These are phyloP conservation scores for Kwoniella bestiolae DNA, from an alignment of 768 basidiomycete species.

Conservation along the genomic window DNA sequence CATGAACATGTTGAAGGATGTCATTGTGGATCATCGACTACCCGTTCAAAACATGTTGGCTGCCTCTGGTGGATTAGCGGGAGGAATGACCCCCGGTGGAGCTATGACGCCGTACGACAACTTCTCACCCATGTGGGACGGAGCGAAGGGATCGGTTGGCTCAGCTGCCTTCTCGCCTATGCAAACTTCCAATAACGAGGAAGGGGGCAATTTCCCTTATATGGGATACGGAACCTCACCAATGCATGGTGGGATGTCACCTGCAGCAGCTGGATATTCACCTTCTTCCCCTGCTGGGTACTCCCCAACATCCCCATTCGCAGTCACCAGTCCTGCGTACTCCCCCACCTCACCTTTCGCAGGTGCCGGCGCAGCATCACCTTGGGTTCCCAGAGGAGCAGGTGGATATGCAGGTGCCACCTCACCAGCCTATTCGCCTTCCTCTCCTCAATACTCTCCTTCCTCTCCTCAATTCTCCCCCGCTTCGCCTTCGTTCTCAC, in stretches of 20 bases:
- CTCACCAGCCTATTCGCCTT: constrained; percentile 51
- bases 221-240: constrained; percentile 82
- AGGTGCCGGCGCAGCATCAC: constrained; percentile 80
- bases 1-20: constrained; percentile 97
- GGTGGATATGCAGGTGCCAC: constrained; percentile 61
- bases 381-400: constrained; percentile 82
- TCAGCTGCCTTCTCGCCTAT: constrained; percentile 94
- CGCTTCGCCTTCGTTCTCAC: constrained; percentile 53
- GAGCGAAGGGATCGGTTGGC: constrained; percentile 76
- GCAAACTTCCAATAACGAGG: constrained; percentile 82
- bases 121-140: constrained; percentile 79
- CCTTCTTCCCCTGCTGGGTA: constrained; percentile 53
- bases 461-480: constrained; percentile 53
- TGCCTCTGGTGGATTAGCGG: constrained; percentile 39
- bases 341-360: constrained; percentile 83
- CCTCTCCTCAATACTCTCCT: constrained; percentile 54
- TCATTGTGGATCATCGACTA: constrained; percentile 92
- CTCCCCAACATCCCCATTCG: constrained; percentile 74
- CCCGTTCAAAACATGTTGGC: constrained; percentile 56
- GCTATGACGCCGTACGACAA: constrained; percentile 93
- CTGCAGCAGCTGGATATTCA: constrained; percentile 48
- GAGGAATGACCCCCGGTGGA: constrained; percentile 58
- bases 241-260: constrained; percentile 65
- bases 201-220: constrained; percentile 73
- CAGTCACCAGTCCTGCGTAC: constrained; percentile 64